Evolutionary conservation across 805 yeast genomes (phyloP), one percentile per base, ranked within the genome.

Genomic region (Jamesozyma hellenica): DNA sequence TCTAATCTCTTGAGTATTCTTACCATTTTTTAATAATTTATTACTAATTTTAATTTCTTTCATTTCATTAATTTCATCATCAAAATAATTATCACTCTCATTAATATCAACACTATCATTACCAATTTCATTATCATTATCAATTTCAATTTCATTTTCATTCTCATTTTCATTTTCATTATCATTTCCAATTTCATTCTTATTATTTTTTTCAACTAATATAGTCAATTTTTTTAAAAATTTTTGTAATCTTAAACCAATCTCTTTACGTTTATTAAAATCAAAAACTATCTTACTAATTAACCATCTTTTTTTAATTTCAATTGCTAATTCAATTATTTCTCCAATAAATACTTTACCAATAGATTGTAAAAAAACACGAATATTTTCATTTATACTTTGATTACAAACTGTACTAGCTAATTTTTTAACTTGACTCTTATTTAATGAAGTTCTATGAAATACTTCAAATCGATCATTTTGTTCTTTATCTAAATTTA

Each of bases 301-400:
- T 61, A 50, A 38, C 55, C 74, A 73, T 42, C 72, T 66, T 40
- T 71, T 66, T 53, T 84, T 88, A 1, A 83, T 75, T 38, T 76
- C 81, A 45, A 79, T 70, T 0, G 95, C 94, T 51, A 75, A 69
- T 45, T 88, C 94, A 11, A 88, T 81, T 14, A 88, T 72, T 50
- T 88, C 96, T 11, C 95, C 95, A n/a, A 87, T 72, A 56, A 84
- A 79, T 50, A 85, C 82, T 56, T 88, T 88, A 2, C 94, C 82
- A 40, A 86, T 72, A 58, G 96, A 95, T 5, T 90, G 83, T 35
- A 88, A 60, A 8, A 86, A 79, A 39, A 84, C 78, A 0, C 94
- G 82, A 17, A 86, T 79, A 45, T 82, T 82, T 42, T 74, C 83
- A 2, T 90, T 79, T 10, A 87, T 77, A 34, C 79, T 76, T 56